Base-by-base conservation (phyloP, 2,329 filamentous ascomycete genomes). In the Fusarium tjaetaba region DNA sequence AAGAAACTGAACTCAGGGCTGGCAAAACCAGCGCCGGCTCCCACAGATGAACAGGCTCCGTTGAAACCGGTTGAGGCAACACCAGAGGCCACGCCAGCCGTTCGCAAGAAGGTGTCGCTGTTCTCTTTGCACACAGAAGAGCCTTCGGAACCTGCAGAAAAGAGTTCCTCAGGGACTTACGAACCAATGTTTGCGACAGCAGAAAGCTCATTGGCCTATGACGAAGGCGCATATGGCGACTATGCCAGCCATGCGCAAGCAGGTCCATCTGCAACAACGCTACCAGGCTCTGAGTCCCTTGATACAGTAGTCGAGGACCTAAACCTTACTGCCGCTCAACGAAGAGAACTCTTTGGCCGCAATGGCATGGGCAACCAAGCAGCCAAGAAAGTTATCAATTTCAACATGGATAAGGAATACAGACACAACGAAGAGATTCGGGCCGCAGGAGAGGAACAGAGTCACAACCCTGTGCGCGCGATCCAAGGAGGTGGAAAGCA, bases 391-490 rank as follows among this genome's bases (percentile, higher is more conserved):
- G 88, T 97, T 42, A 88, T 95, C 72, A 95, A 93, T 78, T 97
- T 98, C 88, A 94, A 97, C 83, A 95, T 94, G 73, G 94, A 97
- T 80, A 85, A 86, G 65, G 95, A 98, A 84, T 98, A 98, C 81
- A 89, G 88, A 30, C 90, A 93, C 77, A 98, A 98, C 81, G 93
- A 97, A 83, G 87, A 88, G 74, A 80, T 97, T 28, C 89, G 94
- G 16, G 89, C 91, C 24, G 85, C 89, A 56, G 92, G 93, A 79
- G 90, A 95, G 80, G 85, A 90, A 78, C 90, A 91, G 61, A 88
- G 90, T 56, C 93, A 97, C 83, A 95, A 96, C 78, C 93, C 95
- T 13, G 92, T 98, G 63, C 92, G 94, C 58, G 92, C 97, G 79
- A 91, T 94, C 30, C 93, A 95, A 7, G 94, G 94, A 46, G 82